Evolutionary conservation across 2,329 filamentous ascomycete genomes (phyloP).

Genomic region (Talaromyces sp.): DNA sequence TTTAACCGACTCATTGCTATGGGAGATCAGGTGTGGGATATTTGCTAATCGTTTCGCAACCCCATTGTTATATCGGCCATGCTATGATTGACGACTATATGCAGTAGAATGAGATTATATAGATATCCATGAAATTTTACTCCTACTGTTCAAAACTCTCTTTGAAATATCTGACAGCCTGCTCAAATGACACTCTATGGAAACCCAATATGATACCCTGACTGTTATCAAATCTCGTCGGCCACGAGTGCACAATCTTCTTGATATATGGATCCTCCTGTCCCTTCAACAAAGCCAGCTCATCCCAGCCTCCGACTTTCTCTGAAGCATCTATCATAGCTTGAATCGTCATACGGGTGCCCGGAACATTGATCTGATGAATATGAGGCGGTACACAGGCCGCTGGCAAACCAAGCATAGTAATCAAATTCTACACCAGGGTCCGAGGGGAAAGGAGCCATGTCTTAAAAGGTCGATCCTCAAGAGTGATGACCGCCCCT

Average conservation of each 20-base stretch:
- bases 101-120: background rate
- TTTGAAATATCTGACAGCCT: constrained; percentile 52
- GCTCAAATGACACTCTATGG: constrained; percentile 51
- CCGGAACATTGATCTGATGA: constrained; percentile 58
- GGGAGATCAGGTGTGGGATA: constrained; percentile 79
- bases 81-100: background rate
- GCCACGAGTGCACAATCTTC: constrained; percentile 56
- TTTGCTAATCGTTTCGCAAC: constrained; percentile 50
- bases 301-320: constrained; percentile 54
- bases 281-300: constrained; percentile 51
- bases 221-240: constrained; percentile 53
- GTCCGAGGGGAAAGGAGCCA: constrained; percentile 56
- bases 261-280: constrained; percentile 50
- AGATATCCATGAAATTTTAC: background rate
- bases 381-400: constrained; percentile 43
- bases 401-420: constrained; percentile 45
- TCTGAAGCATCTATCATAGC: constrained; percentile 57
- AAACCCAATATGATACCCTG: constrained; percentile 53
- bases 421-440: constrained; percentile 53
- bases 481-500: constrained; percentile 52
- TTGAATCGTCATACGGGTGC: constrained; percentile 51
- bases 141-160: background rate
- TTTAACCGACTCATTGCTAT: constrained; percentile 77
- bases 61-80: background rate
- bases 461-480: constrained; percentile 50